Conservation (phyloP, 129 eudicot species). For the Centrapalus pauciflorus region DNA sequence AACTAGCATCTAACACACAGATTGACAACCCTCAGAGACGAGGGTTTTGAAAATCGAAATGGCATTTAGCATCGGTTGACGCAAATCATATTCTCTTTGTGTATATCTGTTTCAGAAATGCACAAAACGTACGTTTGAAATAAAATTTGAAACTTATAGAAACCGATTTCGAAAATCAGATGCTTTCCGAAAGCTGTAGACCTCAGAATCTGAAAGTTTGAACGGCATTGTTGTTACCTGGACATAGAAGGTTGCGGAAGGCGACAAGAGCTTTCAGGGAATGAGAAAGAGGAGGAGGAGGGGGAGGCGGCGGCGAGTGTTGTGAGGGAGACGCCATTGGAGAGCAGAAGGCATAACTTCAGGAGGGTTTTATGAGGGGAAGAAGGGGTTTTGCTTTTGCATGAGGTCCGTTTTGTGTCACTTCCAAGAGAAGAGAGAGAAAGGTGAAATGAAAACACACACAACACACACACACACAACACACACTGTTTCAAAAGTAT, state of each 20-base stretch:
- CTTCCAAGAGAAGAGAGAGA: slow-evolving; percentile 43
- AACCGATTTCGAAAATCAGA: background rate
- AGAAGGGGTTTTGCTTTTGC: slow-evolving; percentile 41
- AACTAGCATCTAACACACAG: background rate
- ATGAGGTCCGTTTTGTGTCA: slow-evolving; percentile 46
- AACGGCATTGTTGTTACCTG: slow-evolving; percentile 20
- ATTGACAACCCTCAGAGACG: background rate
- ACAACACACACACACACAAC: background rate
- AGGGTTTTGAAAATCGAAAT: slow-evolving; percentile 23
- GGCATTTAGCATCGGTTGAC: slow-evolving; percentile 15
- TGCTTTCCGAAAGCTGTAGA: background rate
- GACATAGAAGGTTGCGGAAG: slow-evolving; percentile 38
- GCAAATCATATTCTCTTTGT: background rate
- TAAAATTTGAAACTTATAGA: background rate
- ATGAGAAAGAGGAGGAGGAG: slow-evolving; percentile 6
- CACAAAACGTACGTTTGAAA: background rate
- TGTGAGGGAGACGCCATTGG: slow-evolving; percentile 19
- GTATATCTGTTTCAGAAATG: background rate
- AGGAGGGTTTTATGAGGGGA: slow-evolving; percentile 16
- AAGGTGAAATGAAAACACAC: background rate
- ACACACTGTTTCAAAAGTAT: slow-evolving; percentile 10
- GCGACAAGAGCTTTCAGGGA: slow-evolving; percentile 41
- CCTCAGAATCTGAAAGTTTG: slow-evolving; percentile 1
- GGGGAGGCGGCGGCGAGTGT: slow-evolving; percentile 38
- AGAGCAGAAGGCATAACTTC: background rate